Percentiles rank a stretch among this genome's conserved stretches.
Evolutionary conservation across 2,329 filamentous ascomycete species (phyloP).

Genomic region (Diaporthe ampelina): DNA sequence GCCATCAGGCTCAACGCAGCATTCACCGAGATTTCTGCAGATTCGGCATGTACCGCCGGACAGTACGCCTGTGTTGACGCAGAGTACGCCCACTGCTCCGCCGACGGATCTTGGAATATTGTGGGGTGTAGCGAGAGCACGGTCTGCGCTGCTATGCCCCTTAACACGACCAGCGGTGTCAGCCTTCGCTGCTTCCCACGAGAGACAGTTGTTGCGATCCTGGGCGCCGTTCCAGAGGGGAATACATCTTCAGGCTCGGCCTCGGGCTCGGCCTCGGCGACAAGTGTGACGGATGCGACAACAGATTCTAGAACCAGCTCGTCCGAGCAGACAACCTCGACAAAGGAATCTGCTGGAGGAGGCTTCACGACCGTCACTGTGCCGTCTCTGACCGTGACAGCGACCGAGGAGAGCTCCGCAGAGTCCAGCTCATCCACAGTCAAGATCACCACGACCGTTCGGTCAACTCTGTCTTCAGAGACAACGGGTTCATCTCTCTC

Average conservation of each 20-base stretch:
- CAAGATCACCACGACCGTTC: conserved; percentile 15
- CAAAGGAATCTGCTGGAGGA: not conserved
- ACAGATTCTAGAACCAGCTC: conserved; percentile 9
- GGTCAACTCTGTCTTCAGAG: conserved; percentile 9
- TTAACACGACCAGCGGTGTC: conserved; percentile 63
- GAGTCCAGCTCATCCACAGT: not conserved
- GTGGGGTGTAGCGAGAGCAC: conserved; percentile 51
- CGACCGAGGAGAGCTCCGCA: conserved; percentile 14
- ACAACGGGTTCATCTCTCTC: conserved; percentile 1
- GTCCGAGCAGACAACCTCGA: not conserved
- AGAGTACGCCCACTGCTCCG: conserved; percentile 60
- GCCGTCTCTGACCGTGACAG: conserved; percentile 33
- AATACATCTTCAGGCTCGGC: not conserved
- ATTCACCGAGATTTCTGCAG: conserved; percentile 59
- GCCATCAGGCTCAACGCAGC: conserved; percentile 62
- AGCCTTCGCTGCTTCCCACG: conserved; percentile 62
- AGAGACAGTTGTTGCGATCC: conserved; percentile 56
- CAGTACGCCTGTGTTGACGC: conserved; percentile 68
- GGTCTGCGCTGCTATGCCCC: conserved; percentile 68
- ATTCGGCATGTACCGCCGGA: conserved; percentile 60
- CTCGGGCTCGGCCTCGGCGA: conserved; percentile 2
- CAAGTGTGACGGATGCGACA: not conserved
- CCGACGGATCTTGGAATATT: conserved; percentile 59
- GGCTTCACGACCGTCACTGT: conserved; percentile 36
- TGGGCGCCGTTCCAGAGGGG: conserved; percentile 50